Base-by-base conservation (phyloP, 352 stramenopile genomes). In the Peronospora belbahrii region DNA sequence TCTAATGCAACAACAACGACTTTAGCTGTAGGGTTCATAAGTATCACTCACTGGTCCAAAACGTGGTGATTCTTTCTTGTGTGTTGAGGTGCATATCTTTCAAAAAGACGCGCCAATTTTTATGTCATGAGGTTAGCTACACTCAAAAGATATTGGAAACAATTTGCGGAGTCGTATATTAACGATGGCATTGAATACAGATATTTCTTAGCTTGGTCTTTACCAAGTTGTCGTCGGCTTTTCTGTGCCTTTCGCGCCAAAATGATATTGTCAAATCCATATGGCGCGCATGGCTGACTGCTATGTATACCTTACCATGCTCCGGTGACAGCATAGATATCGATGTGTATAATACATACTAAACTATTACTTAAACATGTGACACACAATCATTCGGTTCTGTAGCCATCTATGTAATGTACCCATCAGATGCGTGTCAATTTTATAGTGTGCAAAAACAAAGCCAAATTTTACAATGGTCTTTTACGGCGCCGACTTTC, bases 1-100 rank as follows among this genome's bases (percentile, higher is more conserved):
- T 95, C 84, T 17, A 95, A 64, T 15, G 75, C 85, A 33, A 95
- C 68, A 40, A 95, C 67, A 28, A 92, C 68, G 23, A 95, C 67
- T 59, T 87, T 85, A 11, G 65, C 59, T 31, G 75, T 65, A 20
- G 63, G 35, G 18, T 56, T 67, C 62, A 72, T 72, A 27, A 27
- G 27, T n/a, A n/a, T n/a, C n/a, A n/a, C n/a, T n/a, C n/a, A n/a
- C n/a, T n/a, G n/a, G n/a, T n/a, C n/a, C n/a, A n/a, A n/a, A n/a
- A n/a, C n/a, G n/a, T n/a, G n/a, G n/a, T n/a, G n/a, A n/a, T n/a
- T n/a, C n/a, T n/a, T n/a, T n/a, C n/a, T n/a, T n/a, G 27, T 7
- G 8, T 6, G 30, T 18, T 34, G 13, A 0, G n/a, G 46, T 14
- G 38, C 2, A 20, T 14, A 30, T 5, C 51, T 62, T 62, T 42